phyloP scores from a whole-genome alignment of 2,329 filamentous ascomycete species.

The Paraphaeosphaeria minitans region DNA sequence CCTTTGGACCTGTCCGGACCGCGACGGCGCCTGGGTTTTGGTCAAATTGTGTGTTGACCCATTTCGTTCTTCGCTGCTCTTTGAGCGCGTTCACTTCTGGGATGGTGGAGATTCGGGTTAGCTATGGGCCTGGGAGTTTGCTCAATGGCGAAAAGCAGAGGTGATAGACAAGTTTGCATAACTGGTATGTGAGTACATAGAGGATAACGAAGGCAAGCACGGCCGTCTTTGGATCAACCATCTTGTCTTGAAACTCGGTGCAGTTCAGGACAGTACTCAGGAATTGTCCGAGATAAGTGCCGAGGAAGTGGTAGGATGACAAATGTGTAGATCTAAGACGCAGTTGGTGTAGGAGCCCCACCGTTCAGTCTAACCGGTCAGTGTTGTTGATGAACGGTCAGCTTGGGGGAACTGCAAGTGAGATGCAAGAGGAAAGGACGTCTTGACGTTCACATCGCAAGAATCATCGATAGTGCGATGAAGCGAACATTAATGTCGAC shows the following conservation, averaged over 20 bases:
- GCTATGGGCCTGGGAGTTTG: constrained; percentile 20
- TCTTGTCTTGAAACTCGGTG: not conserved
- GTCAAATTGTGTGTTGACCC: constrained; percentile 18
- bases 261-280: not conserved
- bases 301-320: not conserved
- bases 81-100: constrained; percentile 22
- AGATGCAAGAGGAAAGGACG: not conserved
- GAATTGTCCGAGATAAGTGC: not conserved
- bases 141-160: constrained; percentile 19
- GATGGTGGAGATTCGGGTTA: constrained; percentile 18
- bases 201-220: not conserved
- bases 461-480: too few relatives aligned
- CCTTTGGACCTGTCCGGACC: constrained; percentile 19
- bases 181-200: not conserved
- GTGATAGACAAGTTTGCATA: constrained; percentile 13
- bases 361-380: not conserved
- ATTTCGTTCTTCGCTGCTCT: constrained; percentile 16
- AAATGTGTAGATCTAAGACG: not conserved
- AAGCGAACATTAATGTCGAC: not conserved
- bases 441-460: not conserved
- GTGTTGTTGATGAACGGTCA: not conserved
- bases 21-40: constrained; percentile 18
- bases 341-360: not conserved
- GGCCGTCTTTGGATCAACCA: not conserved
- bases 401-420: not conserved